Conservation (phyloP, 1,139 yeast genomes). For the Blastobotrys ciferrii region DNA sequence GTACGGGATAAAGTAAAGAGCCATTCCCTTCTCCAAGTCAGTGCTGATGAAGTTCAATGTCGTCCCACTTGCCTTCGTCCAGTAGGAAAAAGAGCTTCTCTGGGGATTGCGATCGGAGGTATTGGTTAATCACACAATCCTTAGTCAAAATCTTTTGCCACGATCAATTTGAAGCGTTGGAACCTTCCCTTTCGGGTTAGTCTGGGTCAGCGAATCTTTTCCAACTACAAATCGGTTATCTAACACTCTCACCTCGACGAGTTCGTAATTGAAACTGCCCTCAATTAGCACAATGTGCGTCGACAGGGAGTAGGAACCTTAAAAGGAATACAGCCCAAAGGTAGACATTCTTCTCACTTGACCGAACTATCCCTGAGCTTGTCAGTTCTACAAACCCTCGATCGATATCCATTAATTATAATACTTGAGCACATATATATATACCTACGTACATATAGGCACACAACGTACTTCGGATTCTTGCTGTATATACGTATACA, state of each 20-base stretch:
- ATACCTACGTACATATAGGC: too few relatives aligned
- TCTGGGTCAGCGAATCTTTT: not conserved
- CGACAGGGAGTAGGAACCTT: conserved; percentile 15
- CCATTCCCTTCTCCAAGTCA: not conserved
- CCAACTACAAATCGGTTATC: not conserved
- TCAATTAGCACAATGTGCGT: conserved; percentile 12
- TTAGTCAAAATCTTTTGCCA: not conserved
- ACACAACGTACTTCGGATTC: too few relatives aligned
- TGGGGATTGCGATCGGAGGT: conserved; percentile 1
- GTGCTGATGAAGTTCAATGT: not conserved
- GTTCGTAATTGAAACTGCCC: conserved; percentile 12
- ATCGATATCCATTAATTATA: too few relatives aligned
- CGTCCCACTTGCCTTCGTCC: not conserved
- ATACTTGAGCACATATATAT: too few relatives aligned
- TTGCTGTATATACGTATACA: too few relatives aligned
- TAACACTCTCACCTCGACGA: conserved; percentile 4
- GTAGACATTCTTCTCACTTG: not conserved
- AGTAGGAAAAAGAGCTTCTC: conserved; percentile 9
- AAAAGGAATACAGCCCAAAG: conserved; percentile 10
- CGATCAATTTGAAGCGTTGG: not conserved
- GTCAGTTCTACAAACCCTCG: too few relatives aligned
- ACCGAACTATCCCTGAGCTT: not conserved
- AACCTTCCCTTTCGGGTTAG: not conserved
- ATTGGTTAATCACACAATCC: not conserved
- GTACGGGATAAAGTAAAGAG: not conserved